Evolutionary conservation across 306 rosid genomes (phyloP).

Genomic region (Senna tora): DNA sequence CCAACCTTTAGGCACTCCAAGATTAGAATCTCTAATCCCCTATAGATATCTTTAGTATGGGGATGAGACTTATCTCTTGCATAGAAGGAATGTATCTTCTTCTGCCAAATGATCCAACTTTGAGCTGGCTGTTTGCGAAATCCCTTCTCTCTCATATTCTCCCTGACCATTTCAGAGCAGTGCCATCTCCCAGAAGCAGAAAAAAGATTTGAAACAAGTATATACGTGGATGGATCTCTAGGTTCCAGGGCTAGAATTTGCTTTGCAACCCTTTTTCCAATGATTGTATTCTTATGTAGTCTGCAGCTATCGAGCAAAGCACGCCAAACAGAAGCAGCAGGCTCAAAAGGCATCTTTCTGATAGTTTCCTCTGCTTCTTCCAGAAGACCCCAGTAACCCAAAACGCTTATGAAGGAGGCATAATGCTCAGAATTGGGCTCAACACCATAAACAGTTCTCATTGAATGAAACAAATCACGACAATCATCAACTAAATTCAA

Average conservation of each 20-base stretch:
- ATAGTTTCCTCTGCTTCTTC: constrained; percentile 82
- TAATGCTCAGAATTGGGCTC: constrained; percentile 70
- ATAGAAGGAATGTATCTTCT: constrained; percentile 75
- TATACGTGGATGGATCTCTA: constrained; percentile 65
- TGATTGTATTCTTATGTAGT: constrained; percentile 50
- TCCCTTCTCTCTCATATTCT: constrained; percentile 73
- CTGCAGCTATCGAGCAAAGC: constrained; percentile 82
- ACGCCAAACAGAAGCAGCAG: constrained; percentile 71
- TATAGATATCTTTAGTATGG: constrained; percentile 71
- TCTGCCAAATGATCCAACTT: constrained; percentile 71
- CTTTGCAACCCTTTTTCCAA: constrained; percentile 65
- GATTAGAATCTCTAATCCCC: constrained; percentile 78
- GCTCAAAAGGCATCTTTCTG: constrained; percentile 63
- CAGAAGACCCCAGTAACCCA: constrained; percentile 82
- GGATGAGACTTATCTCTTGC: constrained; percentile 83
- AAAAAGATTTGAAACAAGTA: constrained; percentile 82
- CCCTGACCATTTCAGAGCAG: constrained; percentile 67
- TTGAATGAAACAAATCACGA: constrained; percentile 58
- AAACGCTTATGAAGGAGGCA: constrained; percentile 75
- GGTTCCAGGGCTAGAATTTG: constrained; percentile 69
- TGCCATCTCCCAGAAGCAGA: constrained; percentile 94
- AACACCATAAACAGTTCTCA: constrained; percentile 56
- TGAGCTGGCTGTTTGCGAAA: constrained; percentile 73
- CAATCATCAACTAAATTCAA: constrained; percentile 70
- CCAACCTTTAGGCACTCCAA: constrained; percentile 79